A percentile compares a stretch with the other conserved stretches of the same genome.
Conservation (phyloP, 352 stramenopile species). For the Phytopythium boreale region DNA sequence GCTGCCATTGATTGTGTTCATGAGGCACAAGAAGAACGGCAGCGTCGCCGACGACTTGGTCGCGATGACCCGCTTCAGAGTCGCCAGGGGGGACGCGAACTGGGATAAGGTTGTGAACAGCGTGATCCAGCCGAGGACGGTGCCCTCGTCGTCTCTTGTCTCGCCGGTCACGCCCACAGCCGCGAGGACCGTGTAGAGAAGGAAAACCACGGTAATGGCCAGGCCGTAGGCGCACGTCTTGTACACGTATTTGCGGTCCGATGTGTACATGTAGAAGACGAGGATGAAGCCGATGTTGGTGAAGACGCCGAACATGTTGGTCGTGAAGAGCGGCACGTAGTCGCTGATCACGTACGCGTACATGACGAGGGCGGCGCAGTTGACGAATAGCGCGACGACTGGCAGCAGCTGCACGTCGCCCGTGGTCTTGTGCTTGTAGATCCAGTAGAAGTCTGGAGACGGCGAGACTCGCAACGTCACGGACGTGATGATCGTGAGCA, state of each 20-base stretch:
- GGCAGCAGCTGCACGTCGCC: conserved; percentile 11
- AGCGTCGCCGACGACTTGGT: conserved; percentile 46
- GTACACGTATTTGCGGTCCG: conserved; percentile 19
- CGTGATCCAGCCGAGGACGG: conserved; percentile 35
- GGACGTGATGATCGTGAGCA: conserved; percentile 8
- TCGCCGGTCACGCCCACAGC: conserved; percentile 23
- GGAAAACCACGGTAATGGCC: conserved; percentile 17
- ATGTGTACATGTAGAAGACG: conserved; percentile 41
- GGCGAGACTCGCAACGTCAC: conserved; percentile 8
- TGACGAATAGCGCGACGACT: conserved; percentile 6
- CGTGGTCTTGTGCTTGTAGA: conserved; percentile 7
- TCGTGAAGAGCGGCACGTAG: conserved; percentile 57
- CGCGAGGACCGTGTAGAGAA: conserved; percentile 24
- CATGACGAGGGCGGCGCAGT: conserved; percentile 8
- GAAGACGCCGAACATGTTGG: conserved; percentile 39
- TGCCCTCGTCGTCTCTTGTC: conserved; percentile 24
- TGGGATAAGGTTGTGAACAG: conserved; percentile 30
- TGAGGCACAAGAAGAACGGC: conserved; percentile 37
- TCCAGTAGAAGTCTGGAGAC: conserved; percentile 1
- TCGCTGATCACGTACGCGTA: conserved; percentile 14
- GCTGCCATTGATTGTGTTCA: conserved; percentile 43
- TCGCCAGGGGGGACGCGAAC: conserved; percentile 46
- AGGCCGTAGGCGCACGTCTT: conserved; percentile 13
- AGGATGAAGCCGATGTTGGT: conserved; percentile 39
- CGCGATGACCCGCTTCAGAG: conserved; percentile 34